These are phyloP conservation scores for Microdochium trichocladiopsis DNA, from an alignment of 2,329 filamentous ascomycete species.

Conservation along the genomic window DNA sequence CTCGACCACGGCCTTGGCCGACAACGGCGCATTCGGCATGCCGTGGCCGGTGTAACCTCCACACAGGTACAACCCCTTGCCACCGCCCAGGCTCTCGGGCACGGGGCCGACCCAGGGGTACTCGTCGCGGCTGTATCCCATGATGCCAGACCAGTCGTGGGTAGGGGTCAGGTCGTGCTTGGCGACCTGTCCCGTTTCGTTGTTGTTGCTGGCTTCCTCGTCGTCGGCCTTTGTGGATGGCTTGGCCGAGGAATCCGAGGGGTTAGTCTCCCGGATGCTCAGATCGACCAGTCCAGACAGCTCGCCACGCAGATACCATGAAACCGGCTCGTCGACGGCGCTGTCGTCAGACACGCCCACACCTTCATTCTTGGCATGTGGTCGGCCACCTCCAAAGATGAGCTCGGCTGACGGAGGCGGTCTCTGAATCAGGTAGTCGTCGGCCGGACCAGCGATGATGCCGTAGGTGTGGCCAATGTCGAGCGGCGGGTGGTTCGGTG, in stretches of 20 bases:
- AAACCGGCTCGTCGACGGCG: slow-evolving; percentile 46
- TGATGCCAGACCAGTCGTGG: slow-evolving; percentile 73
- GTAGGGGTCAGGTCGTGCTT: slow-evolving; percentile 39
- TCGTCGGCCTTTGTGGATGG: background rate
- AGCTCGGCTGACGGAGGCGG: slow-evolving; percentile 50
- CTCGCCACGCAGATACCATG: slow-evolving; percentile 44
- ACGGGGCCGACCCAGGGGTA: slow-evolving; percentile 66
- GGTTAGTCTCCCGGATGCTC: slow-evolving; percentile 7
- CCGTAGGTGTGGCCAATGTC: slow-evolving; percentile 54
- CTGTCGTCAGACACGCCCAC: slow-evolving; percentile 55
- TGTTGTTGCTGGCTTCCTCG: background rate
- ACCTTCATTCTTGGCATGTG: slow-evolving; percentile 42
- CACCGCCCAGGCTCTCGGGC: slow-evolving; percentile 42
- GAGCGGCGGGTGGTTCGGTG: slow-evolving; percentile 14
- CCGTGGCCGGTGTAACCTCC: slow-evolving; percentile 69
- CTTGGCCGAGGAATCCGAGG: background rate
- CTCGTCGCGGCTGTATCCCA: slow-evolving; percentile 65
- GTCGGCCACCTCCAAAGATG: slow-evolving; percentile 65
- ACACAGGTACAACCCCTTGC: slow-evolving; percentile 52
- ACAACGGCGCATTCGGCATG: slow-evolving; percentile 67
- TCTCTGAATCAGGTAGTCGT: slow-evolving; percentile 71
- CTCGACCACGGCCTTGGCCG: slow-evolving; percentile 54
- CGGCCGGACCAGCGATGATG: slow-evolving; percentile 44
- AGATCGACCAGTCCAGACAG: slow-evolving; percentile 35
- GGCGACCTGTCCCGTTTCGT: background rate